Base-by-base conservation (phyloP, 495 filamentous ascomycete genomes). In the Thermochaetoides thermophila region DNA sequence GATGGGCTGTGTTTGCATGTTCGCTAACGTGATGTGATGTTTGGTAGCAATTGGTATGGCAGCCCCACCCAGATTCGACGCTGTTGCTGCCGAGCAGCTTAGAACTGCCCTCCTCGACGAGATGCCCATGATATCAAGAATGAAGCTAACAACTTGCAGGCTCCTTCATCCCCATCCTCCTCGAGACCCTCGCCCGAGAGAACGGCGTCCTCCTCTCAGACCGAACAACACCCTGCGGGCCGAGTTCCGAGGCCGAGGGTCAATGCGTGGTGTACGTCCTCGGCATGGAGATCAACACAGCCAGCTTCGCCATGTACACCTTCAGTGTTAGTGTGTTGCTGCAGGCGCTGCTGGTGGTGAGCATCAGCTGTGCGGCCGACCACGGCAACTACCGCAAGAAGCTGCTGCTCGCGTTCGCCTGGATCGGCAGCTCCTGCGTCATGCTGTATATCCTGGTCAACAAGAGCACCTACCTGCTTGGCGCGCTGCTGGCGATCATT, bases 281-380 rank as follows among this genome's bases (percentile, higher is more conserved):
- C 27, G 89, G 89, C 4, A 55, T 73, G 34, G 79, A 93, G 43
- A 76, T 97, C 49, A 95, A 94, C 57, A 94, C 89, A 7, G 86
- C 89, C 12, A 91, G 82, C 59, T 95, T 95, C 55, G 89, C 91
- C 37, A 85, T 97, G 80, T 97, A 96, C 60, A 93, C 83, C 4
- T 96, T 96, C 56, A 91, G 84, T 29, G 55, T 93, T 38, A 89
- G 81, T 56, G 89, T 97, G 2, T 51, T 94, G 7, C 48, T 94
- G 20, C 89, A 97, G 56, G 76, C 85, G 7, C 55, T 95, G 14
- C 55, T 97, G 21, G 91, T 97, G 18, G 79, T 97, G 37, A 91
- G 84, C 35, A 93, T 97, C 70, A 87, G 80, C 39, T 89, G 82
- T 20, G 89, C 89, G 26, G 89, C 89, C 28, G 89, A 97, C 50